phyloP scores from a whole-genome alignment of 805 yeast species.

The Schwanniomyces yamadae region DNA sequence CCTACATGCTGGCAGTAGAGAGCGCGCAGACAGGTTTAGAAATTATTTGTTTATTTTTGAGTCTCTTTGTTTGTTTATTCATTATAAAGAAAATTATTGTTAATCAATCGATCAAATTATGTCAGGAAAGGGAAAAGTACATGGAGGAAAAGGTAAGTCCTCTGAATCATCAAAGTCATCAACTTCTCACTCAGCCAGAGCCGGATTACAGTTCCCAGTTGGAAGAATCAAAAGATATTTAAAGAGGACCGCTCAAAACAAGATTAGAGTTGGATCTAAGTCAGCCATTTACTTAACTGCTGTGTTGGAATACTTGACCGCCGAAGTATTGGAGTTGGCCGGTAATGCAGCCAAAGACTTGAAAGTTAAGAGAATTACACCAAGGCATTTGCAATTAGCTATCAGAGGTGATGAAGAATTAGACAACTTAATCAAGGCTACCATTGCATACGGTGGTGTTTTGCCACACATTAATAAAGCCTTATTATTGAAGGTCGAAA shows the following conservation, averaged over 20 bases:
- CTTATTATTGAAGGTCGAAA: conserved; percentile 72
- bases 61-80: conserved; percentile 5
- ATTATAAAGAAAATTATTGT: conserved; percentile 1
- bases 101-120: conserved; percentile 34
- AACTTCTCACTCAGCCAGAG: conserved; percentile 90
- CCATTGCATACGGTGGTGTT: conserved; percentile 98
- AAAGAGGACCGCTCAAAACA: conserved; percentile 85
- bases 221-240: conserved; percentile 98
- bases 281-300: conserved; percentile 95
- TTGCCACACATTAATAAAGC: conserved; percentile 90
- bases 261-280: conserved; percentile 75
- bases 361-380: conserved; percentile 94
- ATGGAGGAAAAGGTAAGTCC: conserved; percentile 96
- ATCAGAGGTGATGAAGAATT: conserved; percentile 98
- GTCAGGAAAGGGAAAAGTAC: conserved; percentile 87
- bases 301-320: conserved; percentile 92
- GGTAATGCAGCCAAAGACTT: conserved; percentile 98
- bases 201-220: conserved; percentile 95
- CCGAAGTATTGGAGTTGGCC: conserved; percentile 95
- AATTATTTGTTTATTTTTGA: conserved; percentile 6
- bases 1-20: conserved; percentile 2
- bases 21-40: conserved; percentile 1
- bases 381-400: conserved; percentile 95
- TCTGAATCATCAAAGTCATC: conserved; percentile 67
- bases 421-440: conserved; percentile 89